Evolutionary conservation across 179 eudicot species (phyloP).

Genomic region (Beta corolliflora): DNA sequence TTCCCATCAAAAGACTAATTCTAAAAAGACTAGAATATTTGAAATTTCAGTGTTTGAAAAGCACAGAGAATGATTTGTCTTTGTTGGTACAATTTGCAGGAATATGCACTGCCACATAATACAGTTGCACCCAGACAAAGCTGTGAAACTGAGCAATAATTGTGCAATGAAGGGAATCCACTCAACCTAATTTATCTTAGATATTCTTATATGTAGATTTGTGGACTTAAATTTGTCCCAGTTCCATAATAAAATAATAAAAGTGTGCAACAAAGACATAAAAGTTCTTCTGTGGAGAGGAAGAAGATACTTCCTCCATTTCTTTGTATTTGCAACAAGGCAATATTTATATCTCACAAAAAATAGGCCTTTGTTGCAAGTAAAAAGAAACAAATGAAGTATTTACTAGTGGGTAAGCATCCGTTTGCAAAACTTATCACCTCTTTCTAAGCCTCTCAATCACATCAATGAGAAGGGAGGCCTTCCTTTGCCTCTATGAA

Average conservation of each 20-base stretch:
- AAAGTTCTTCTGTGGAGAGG: constrained; percentile 1
- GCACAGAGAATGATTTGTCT: constrained; percentile 10
- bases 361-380: too few relatives aligned
- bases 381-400: too few relatives aligned
- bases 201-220: neutral
- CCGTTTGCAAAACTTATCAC: neutral
- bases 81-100: constrained; percentile 30
- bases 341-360: too few relatives aligned
- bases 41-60: neutral
- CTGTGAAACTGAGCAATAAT: constrained; percentile 32
- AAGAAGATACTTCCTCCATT: neutral
- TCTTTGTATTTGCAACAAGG: too few relatives aligned
- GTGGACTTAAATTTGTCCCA: too few relatives aligned
- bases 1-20: neutral
- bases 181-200: constrained; percentile 6
- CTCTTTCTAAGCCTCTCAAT: constrained; percentile 16
- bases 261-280: neutral
- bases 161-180: neutral
- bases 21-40: neutral
- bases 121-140: constrained; percentile 40
- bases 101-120: constrained; percentile 35
- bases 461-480: neutral
- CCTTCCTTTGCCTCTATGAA: neutral
- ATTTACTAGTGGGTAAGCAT: neutral
- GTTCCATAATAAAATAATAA: too few relatives aligned